Evolutionary conservation across 805 yeast genomes (phyloP), one percentile per base, ranked within the genome.

Genomic region (Wickerhamomyces bisporus): DNA sequence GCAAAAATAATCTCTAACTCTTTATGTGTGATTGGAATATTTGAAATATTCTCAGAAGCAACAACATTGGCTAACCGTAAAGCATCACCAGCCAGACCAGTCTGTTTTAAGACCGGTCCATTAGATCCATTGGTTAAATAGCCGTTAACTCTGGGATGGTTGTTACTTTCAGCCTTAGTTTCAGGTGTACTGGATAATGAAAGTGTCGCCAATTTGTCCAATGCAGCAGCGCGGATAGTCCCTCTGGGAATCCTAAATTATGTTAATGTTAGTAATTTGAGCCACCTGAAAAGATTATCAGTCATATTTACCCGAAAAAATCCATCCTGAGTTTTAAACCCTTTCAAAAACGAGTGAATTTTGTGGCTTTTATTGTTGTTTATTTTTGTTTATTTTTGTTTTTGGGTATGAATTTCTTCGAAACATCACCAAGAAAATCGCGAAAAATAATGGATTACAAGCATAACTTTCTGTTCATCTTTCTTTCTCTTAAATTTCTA

Each of bases 1-100:
- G 83, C 75, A 29, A 71, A 39, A 35, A 79, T 55, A 11, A 74
- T 68, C 48, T 79, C 84, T 52, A 71, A 66, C 43, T 79, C 83
- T 40, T 70, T 73, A 28, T 66, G 58, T 2, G 75, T 59, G 27
- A 55, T 50, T 30, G 58, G 57, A 24, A 49, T 45, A 26, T 35
- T 23, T 6, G 58, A 48, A 2, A 50, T 39, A 30, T 53, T 50
- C 5, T 33, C 27, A 9, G 31, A 30, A 3, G 42, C 15, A 5
- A 55, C 38, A 6, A 50, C 45, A 6, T 41, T 40, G 2, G 48
- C 36, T 11, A 55, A 39, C 36, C 41, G 53, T 25, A 39, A 26
- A 4, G 43, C 35, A 28, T 53, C 57, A 20, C 51, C 50, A 12
- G 42, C 15, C 25, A 47, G 33, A 2, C 41, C 40, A 9, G 24